phyloP scores from a whole-genome alignment of 2,329 filamentous ascomycete genomes.

The Cladophialophora chaetospira region DNA sequence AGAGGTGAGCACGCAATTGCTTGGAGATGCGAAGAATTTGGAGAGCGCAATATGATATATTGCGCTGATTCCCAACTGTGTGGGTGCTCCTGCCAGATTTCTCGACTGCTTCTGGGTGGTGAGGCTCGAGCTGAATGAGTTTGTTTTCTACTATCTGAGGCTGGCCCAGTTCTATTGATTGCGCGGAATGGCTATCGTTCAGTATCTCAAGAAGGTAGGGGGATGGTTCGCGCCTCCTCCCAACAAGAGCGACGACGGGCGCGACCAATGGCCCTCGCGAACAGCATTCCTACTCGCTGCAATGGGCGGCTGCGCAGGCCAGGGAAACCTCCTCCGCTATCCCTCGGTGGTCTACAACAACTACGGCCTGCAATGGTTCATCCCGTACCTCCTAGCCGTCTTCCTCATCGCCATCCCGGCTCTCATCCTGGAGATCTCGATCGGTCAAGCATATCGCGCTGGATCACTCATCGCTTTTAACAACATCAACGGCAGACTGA shows the following conservation, averaged over 20 bases:
- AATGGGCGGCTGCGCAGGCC: slow-evolving; percentile 59
- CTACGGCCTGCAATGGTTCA: slow-evolving; percentile 62
- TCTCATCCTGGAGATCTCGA: slow-evolving; percentile 57
- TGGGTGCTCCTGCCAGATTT: too few relatives aligned
- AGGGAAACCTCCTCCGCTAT: slow-evolving; percentile 59
- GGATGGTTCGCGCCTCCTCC: slow-evolving; percentile 36
- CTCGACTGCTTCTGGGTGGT: too few relatives aligned
- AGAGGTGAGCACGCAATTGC: too few relatives aligned
- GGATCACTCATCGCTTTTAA: slow-evolving; percentile 59
- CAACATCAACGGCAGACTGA: slow-evolving; percentile 56
- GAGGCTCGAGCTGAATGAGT: too few relatives aligned
- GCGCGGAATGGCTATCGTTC: background rate
- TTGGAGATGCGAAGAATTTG: too few relatives aligned
- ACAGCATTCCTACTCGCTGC: slow-evolving; percentile 57
- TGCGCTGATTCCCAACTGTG: too few relatives aligned
- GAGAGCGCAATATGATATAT: too few relatives aligned
- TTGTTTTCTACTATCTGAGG: too few relatives aligned
- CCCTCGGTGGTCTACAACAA: slow-evolving; percentile 63
- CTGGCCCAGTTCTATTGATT: too few relatives aligned
- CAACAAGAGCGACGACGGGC: slow-evolving; percentile 41
- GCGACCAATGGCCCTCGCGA: slow-evolving; percentile 57
- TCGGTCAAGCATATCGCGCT: slow-evolving; percentile 57
- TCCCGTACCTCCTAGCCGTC: slow-evolving; percentile 59
- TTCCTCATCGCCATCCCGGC: slow-evolving; percentile 59
- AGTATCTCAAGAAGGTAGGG: slow-evolving; percentile 26